Evolutionary conservation across 306 rosid genomes (phyloP), one percentile per base, ranked within the genome.

Genomic region (Mimosa bimucronata): DNA sequence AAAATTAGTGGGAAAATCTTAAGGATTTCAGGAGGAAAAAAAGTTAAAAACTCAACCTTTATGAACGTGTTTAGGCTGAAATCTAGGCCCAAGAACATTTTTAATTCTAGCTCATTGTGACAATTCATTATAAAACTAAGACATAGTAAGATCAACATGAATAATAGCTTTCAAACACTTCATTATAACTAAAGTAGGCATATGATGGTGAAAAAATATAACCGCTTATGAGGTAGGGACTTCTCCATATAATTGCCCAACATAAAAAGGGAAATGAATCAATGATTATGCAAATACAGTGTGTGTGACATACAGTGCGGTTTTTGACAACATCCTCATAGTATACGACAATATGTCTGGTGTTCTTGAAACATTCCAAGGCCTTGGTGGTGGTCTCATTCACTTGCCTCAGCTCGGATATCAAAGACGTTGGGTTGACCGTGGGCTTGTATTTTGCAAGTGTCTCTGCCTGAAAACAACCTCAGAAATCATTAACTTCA

Each of bases 391-490:
- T 87, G 40, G 91, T 89, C 7, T 84, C 94, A 70, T 90, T 91
- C 44, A 93, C 96, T 90, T 96, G 90, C 79, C 8, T 90, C 83
- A 96, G 84, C 73, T 88, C 73, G 6, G 75, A 68, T 44, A 91
- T 89, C 87, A 96, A 78, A 64, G 88, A 77, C 2, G 97, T 87
- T 70, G 97, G 76, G 77, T 96, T 93, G 78, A 96, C 71, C n/a
- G 58, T 77, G 55, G 99, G 99, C 82, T 88, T 96, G 97, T 96
- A 96, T 77, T 88, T 86, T 79, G 99, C 96, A 18, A 96, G 97
- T 77, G 92, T 86, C 70, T 87, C 90, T 44, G 99, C 99, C 99
- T 93, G 97, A 82, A 90, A 81, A 34, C 79, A 79, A 73, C 58
- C 77, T 64, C 79, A 77, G 71, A 76, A 73, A 72, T n/a, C 40